Evolutionary conservation across 2,329 filamentous ascomycete genomes (phyloP).

Genomic region (Colletotrichum caudatum): DNA sequence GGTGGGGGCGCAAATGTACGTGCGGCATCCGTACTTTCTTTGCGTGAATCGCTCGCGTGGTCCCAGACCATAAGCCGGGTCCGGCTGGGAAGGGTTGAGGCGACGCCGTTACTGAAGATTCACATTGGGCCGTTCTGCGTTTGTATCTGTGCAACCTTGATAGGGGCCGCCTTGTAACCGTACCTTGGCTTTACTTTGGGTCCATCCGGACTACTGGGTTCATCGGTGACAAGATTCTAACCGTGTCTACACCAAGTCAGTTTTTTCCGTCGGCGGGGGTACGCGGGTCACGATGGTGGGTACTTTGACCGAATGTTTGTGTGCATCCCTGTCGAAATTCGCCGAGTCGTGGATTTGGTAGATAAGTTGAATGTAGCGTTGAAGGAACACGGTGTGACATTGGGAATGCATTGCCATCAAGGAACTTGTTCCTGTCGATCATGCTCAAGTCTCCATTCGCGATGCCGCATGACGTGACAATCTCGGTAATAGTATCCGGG

Average conservation of each 20-base stretch:
- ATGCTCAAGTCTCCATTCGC: neutral
- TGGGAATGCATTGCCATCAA: too few relatives aligned
- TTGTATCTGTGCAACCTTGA: too few relatives aligned
- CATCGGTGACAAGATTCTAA: conserved; percentile 12
- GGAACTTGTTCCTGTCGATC: too few relatives aligned
- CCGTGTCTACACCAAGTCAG: conserved; percentile 6
- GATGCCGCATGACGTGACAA: neutral
- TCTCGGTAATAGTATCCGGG: neutral
- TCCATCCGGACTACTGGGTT: neutral
- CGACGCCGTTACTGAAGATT: conserved; percentile 1
- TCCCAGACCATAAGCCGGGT: neutral
- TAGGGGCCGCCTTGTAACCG: too few relatives aligned
- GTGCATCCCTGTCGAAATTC: neutral
- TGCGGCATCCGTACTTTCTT: neutral
- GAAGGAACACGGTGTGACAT: neutral
- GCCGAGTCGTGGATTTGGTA: neutral
- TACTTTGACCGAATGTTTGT: neutral
- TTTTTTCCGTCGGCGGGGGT: conserved; percentile 8
- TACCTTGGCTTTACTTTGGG: neutral
- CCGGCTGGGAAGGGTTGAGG: neutral
- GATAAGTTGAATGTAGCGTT: neutral
- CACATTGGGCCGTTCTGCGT: neutral
- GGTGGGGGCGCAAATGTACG: neutral
- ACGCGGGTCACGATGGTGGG: neutral
- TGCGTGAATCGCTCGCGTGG: conserved; percentile 23